A percentile compares a stretch with the other conserved stretches of the same genome.
phyloP scores from a whole-genome alignment of 2,329 filamentous ascomycete genomes.

The Fusarium buxicola region DNA sequence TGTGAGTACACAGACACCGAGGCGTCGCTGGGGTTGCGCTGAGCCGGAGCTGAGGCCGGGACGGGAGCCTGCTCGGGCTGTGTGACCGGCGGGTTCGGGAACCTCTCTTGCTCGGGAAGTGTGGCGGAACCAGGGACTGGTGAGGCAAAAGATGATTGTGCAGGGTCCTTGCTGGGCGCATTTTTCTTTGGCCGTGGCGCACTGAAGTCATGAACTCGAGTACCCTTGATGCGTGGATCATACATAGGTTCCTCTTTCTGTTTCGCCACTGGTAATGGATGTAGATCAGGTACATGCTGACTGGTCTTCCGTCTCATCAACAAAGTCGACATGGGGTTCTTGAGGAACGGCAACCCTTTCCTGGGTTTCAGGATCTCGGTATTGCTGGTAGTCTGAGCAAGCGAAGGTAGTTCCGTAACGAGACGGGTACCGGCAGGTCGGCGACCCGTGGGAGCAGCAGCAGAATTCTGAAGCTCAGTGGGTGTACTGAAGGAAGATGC shows the following conservation, averaged over 20 bases:
- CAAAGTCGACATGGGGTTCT: conserved; percentile 69
- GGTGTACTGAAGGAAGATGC: conserved; percentile 59
- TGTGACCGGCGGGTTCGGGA: conserved; percentile 9
- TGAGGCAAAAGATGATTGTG: conserved; percentile 21
- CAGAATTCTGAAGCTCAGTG: conserved; percentile 58
- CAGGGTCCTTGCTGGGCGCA: conserved; percentile 26
- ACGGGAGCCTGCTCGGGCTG: conserved; percentile 16
- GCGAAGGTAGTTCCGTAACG: conserved; percentile 51
- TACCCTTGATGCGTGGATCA: conserved; percentile 73
- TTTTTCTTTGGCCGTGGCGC: conserved; percentile 63
- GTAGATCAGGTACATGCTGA: conserved; percentile 60
- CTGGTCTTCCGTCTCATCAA: conserved; percentile 67
- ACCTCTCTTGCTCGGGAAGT: conserved; percentile 33
- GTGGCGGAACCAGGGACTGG: conserved; percentile 29
- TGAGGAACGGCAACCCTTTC: conserved; percentile 68
- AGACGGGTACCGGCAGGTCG: conserved; percentile 57
- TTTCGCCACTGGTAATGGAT: conserved; percentile 55
- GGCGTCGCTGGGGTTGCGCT: conserved; percentile 47
- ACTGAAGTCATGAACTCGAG: conserved; percentile 73
- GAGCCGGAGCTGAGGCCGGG: conserved; percentile 37
- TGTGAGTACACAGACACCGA: conserved; percentile 48
- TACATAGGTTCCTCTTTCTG: conserved; percentile 61
- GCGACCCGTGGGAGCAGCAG: conserved; percentile 50
- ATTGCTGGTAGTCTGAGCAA: conserved; percentile 47
- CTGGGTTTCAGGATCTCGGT: conserved; percentile 60